phyloP scores from a whole-genome alignment of 495 filamentous ascomycete species.

The Talaromyces ruber region DNA sequence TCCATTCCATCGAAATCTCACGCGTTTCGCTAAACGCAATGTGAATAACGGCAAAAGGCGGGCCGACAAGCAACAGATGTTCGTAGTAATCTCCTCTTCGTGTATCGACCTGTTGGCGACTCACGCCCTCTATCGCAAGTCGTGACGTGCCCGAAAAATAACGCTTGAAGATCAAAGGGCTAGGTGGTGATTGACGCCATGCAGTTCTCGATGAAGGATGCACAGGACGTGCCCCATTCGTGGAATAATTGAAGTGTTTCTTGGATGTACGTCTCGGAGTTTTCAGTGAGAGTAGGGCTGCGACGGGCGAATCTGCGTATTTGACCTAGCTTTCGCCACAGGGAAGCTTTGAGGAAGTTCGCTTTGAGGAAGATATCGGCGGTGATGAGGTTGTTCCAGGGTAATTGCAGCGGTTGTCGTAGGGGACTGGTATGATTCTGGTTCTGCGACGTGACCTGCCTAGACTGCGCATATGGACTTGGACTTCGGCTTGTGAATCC shows the following conservation, averaged over 20 bases:
- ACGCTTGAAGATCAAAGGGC: no score
- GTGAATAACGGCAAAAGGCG: neutral
- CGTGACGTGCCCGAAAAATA: no score
- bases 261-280: neutral
- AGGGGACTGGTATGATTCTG: no score
- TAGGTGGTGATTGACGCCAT: no score
- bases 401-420: no score
- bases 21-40: neutral
- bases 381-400: no score
- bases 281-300: neutral
- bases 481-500: neutral
- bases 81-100: neutral
- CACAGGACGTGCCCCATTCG: neutral
- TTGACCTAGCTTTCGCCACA: neutral
- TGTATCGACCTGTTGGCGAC: neutral
- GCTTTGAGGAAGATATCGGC: neutral
- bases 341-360: neutral
- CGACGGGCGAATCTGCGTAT: neutral
- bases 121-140: neutral
- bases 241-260: neutral
- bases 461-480: neutral
- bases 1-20: neutral
- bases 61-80: neutral
- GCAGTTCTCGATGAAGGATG: no score
- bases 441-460: neutral